Evolutionary conservation across 805 yeast genomes (phyloP).

Genomic region (Starmera amethionina): DNA sequence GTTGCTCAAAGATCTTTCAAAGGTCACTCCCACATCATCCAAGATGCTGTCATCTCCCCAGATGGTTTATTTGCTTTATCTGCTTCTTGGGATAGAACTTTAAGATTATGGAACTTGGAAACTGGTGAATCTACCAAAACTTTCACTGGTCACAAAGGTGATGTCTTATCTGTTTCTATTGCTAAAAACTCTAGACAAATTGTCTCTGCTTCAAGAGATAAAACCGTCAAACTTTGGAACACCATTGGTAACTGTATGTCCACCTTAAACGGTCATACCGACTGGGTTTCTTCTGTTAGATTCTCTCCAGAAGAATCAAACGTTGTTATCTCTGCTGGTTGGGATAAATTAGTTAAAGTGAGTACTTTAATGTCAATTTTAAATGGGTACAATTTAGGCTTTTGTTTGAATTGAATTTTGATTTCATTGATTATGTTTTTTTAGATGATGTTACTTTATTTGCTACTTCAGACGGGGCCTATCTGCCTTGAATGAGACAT

Average conservation of each 20-base stretch:
- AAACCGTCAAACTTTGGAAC: slow-evolving; percentile 99
- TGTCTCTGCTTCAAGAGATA: slow-evolving; percentile 98
- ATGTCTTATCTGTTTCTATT: slow-evolving; percentile 94
- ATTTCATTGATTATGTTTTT: slow-evolving; percentile 4
- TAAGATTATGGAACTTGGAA: slow-evolving; percentile 96
- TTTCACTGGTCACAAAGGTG: slow-evolving; percentile 97
- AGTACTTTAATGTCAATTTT: slow-evolving; percentile 32
- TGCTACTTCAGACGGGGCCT: slow-evolving; percentile 97
- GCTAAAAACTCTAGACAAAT: slow-evolving; percentile 95
- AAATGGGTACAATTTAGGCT: neutral
- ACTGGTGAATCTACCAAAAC: slow-evolving; percentile 90
- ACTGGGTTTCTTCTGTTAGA: slow-evolving; percentile 98
- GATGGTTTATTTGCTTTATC: slow-evolving; percentile 98
- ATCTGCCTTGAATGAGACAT: slow-evolving; percentile 86
- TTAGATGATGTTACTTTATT: slow-evolving; percentile 80
- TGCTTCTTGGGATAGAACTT: slow-evolving; percentile 99
- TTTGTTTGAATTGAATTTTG: slow-evolving; percentile 1
- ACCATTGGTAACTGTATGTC: slow-evolving; percentile 94
- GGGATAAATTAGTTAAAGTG: slow-evolving; percentile 99
- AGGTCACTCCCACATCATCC: slow-evolving; percentile 99
- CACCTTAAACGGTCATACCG: slow-evolving; percentile 91
- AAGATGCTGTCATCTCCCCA: slow-evolving; percentile 94
- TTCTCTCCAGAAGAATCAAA: slow-evolving; percentile 80
- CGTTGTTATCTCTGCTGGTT: slow-evolving; percentile 92
- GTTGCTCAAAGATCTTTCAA: slow-evolving; percentile 93